A percentile compares a stretch with the other conserved stretches of the same genome.
phyloP scores from a whole-genome alignment of 192 early-diverging fungal genomes.

The Glomus cerebriforme region DNA sequence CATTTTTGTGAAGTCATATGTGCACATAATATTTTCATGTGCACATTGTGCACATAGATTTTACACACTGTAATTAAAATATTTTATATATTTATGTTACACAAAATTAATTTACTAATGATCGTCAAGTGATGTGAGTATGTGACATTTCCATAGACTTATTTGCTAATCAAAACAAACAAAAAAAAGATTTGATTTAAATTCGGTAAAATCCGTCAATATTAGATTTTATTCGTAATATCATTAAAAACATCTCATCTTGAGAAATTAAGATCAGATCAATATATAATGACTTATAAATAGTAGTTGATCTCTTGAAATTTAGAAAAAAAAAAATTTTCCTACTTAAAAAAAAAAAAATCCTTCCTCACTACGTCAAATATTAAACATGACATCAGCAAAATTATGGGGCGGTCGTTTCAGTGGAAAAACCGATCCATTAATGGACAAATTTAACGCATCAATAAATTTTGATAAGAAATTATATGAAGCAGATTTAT shows the following conservation, averaged over 20 bases:
- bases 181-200: too few relatives aligned
- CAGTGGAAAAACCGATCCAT: conserved; percentile 87
- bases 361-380: not conserved
- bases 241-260: not conserved
- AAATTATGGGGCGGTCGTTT: conserved; percentile 87
- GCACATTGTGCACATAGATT: too few relatives aligned
- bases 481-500: conserved; percentile 88
- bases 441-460: conserved; percentile 97
- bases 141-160: too few relatives aligned
- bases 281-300: too few relatives aligned
- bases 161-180: too few relatives aligned
- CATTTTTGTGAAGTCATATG: too few relatives aligned
- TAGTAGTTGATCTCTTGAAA: too few relatives aligned
- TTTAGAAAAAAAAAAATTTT: not conserved
- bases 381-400: not conserved
- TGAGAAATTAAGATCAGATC: not conserved
- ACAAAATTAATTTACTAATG: too few relatives aligned
- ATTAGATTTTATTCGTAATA: not conserved
- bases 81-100: too few relatives aligned
- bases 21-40: too few relatives aligned
- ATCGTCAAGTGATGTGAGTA: too few relatives aligned
- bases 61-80: too few relatives aligned
- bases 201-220: not conserved
- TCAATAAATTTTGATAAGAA: conserved; percentile 93
- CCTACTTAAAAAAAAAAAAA: not conserved